phyloP scores from a whole-genome alignment of 1,284 basidiomycete species.

The Tilletiopsis washingtonensis region DNA sequence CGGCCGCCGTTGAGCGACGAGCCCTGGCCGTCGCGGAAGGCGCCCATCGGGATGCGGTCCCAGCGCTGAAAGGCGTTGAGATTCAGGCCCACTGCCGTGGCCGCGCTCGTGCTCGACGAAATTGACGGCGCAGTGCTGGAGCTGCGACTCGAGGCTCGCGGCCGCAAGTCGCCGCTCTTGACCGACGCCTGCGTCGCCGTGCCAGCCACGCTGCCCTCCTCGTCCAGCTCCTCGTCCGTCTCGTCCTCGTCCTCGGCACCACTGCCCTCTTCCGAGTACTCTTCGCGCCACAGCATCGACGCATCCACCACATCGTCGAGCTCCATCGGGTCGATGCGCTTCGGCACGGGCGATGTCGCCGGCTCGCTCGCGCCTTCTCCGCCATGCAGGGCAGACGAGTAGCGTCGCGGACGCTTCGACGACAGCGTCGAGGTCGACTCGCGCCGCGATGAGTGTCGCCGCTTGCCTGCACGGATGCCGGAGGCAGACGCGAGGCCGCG shows the following conservation, averaged over 20 bases:
- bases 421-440: slow-evolving; percentile 1
- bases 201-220: background rate
- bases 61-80: slow-evolving; percentile 40
- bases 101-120: background rate
- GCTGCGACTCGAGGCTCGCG: background rate
- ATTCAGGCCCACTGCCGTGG: slow-evolving; percentile 14
- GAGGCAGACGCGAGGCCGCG: slow-evolving; percentile 32
- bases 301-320: slow-evolving; percentile 42
- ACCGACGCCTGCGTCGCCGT: background rate
- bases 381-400: slow-evolving; percentile 18
- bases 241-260: background rate
- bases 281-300: slow-evolving; percentile 21
- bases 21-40: slow-evolving; percentile 40
- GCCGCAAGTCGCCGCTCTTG: background rate
- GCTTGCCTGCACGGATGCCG: slow-evolving; percentile 1
- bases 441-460: background rate
- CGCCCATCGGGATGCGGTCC: slow-evolving; percentile 44
- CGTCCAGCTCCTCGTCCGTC: background rate
- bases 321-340: slow-evolving; percentile 32
- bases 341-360: slow-evolving; percentile 27
- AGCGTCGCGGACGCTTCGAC: slow-evolving; percentile 26
- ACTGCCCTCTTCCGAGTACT: background rate
- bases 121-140: background rate
- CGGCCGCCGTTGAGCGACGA: slow-evolving; percentile 6
- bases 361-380: slow-evolving; percentile 25